Percentiles rank a stretch among this genome's conserved stretches.
Conservation (phyloP, 768 basidiomycete genomes). For the Xanthoconium stramineum region DNA sequence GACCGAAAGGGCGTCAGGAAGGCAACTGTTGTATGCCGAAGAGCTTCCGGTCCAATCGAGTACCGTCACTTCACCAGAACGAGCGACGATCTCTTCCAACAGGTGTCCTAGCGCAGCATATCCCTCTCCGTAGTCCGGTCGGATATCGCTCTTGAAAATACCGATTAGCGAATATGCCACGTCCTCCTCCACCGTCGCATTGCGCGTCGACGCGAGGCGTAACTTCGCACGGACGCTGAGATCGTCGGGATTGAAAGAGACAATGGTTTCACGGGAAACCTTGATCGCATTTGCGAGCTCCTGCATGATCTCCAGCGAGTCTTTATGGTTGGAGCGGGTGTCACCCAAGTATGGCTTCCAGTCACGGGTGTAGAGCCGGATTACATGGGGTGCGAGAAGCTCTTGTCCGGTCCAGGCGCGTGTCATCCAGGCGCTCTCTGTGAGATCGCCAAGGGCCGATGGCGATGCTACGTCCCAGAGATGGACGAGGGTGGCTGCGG, state of each 20-base stretch:
- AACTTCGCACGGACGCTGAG: constrained; percentile 8
- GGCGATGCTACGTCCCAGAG: not conserved
- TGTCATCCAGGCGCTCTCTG: constrained; percentile 7
- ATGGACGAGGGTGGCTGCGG: constrained; percentile 1
- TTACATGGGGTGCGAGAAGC: constrained; percentile 8
- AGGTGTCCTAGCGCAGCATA: not conserved
- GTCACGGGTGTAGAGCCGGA: constrained; percentile 6
- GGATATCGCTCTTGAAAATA: not conserved
- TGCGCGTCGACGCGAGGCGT: constrained; percentile 10
- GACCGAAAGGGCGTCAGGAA: not conserved
- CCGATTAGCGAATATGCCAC: constrained; percentile 8
- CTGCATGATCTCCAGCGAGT: constrained; percentile 8
- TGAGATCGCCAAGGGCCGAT: not conserved
- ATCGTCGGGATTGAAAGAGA: not conserved
- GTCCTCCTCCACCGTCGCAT: constrained; percentile 5
- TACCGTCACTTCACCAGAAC: too few relatives aligned
- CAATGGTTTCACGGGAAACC: not conserved
- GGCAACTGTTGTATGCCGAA: not conserved
- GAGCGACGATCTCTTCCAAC: too few relatives aligned
- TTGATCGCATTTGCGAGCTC: constrained; percentile 5
- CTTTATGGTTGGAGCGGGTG: constrained; percentile 5
- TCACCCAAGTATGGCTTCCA: constrained; percentile 13
- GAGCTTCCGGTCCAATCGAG: too few relatives aligned
- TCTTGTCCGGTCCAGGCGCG: constrained; percentile 18
- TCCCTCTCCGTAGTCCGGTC: constrained; percentile 4